Base-by-base conservation (phyloP, 768 basidiomycete genomes). In the Lactarius hengduanensis region DNA sequence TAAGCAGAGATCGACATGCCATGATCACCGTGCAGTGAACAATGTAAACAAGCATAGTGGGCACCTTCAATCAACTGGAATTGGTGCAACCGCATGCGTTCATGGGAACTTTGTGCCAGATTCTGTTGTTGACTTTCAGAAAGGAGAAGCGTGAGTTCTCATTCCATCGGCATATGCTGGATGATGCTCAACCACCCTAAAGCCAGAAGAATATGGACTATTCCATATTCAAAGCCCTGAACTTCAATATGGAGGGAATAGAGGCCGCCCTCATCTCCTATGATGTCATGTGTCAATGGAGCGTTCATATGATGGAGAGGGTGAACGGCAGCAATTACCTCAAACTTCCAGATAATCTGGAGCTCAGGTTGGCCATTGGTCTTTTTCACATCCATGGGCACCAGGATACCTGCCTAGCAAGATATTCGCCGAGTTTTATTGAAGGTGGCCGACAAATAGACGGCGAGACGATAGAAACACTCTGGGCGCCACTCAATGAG, bases 401-500 rank as follows among this genome's bases (percentile, higher is more conserved):
- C 16, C 32, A 59, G 22, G 47, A 64, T 26, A 41, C 41, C 18
- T 64, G 63, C 32, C 47, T 64, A 1, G 40, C 63, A 9, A 43
- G 57, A 11, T 64, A 58, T 47, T 64, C 47, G 7, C 47, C 57
- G 5, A 47, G 34, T 20, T 64, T 47, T 13, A 50, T 64, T 32
- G 28, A 38, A 26, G 63, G 63, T 1, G 56, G 30, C 26, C 5
- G 57, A 34, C 57, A 64, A 64, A 47, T 64, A 32, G 63, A 64
- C 38, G 63, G 63, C 16, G 57, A 64, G 45, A 58, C 57, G 2
- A 57, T 64, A 26, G 63, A 64, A 38, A 64, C 32, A 32, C 32
- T 32, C 6, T 32, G 32, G 32, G 32, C 32, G 3, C 32, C 32
- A 32, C 32, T 32, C 32, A 32, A 32, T 32, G 32, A 32, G 32